Evolutionary conservation across 257 asterid species (phyloP).

Genomic region (Solanum dulcamara): DNA sequence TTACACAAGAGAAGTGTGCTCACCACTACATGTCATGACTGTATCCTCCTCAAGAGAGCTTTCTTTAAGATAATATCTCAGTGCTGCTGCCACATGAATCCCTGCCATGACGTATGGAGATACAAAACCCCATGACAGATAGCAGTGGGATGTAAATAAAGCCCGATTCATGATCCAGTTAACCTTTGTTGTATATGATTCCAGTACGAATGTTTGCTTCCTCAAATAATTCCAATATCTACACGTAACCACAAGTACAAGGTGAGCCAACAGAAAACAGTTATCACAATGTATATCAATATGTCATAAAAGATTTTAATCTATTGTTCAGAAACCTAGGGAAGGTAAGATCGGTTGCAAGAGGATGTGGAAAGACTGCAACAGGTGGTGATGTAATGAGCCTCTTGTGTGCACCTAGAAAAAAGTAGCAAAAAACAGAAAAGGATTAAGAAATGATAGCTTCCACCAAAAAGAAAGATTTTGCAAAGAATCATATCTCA

Average conservation of each 20-base stretch:
- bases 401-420: conserved; percentile 73
- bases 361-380: conserved; percentile 98
- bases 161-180: conserved; percentile 97
- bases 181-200: conserved; percentile 72
- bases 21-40: conserved; percentile 52
- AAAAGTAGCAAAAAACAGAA: conserved; percentile 19
- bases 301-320: not conserved
- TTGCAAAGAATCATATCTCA: not conserved
- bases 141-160: conserved; percentile 75
- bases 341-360: conserved; percentile 90
- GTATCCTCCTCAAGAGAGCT: conserved; percentile 45
- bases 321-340: conserved; percentile 47
- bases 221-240: conserved; percentile 99
- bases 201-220: conserved; percentile 96
- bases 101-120: conserved; percentile 70
- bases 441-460: not conserved
- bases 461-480: not conserved
- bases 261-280: not conserved
- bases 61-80: conserved; percentile 46
- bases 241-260: conserved; percentile 3
- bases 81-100: conserved; percentile 65
- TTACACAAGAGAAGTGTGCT: conserved; percentile 8
- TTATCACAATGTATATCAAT: not conserved
- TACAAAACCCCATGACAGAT: conserved; percentile 94
- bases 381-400: conserved; percentile 93